Evolutionary conservation across 257 asterid genomes (phyloP).

Genomic region (Salvia hispanica): DNA sequence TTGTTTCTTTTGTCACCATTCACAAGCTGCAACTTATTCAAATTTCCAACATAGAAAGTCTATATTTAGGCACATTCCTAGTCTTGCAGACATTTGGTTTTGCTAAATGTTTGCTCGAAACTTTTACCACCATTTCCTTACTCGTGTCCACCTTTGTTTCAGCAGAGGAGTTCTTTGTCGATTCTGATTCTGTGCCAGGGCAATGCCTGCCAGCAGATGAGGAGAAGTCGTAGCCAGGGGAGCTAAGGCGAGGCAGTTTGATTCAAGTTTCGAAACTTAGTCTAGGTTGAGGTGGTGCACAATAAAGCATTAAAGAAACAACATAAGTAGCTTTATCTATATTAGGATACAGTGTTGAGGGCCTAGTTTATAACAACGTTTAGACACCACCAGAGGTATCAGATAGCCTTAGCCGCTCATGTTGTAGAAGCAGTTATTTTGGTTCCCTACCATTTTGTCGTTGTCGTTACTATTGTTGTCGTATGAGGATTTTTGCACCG

Average conservation of each 20-base stretch:
- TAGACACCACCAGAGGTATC: conserved; percentile 21
- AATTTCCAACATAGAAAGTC: not conserved
- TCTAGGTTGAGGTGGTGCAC: conserved; percentile 38
- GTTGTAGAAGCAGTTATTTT: conserved; percentile 33
- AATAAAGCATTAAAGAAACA: conserved; percentile 29
- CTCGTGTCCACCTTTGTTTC: conserved; percentile 34
- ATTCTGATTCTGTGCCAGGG: conserved; percentile 75
- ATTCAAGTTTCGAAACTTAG: conserved; percentile 31
- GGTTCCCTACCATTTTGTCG: not conserved
- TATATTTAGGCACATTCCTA: not conserved
- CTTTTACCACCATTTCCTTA: conserved; percentile 12
- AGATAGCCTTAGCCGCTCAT: conserved; percentile 29
- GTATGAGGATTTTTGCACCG: conserved; percentile 29
- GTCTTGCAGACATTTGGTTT: not conserved
- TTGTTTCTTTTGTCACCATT: not conserved
- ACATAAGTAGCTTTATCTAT: conserved; percentile 22
- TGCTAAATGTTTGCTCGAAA: not conserved
- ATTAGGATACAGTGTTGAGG: conserved; percentile 33
- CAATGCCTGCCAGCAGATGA: conserved; percentile 79
- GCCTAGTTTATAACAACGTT: conserved; percentile 35
- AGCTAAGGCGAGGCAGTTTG: conserved; percentile 11
- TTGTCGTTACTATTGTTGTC: not conserved
- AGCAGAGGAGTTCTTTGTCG: conserved; percentile 96
- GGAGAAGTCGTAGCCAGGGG: conserved; percentile 60
- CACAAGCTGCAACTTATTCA: not conserved